Conservation (phyloP, 2,329 filamentous ascomycete genomes). For the Diplodia scrobiculata region DNA sequence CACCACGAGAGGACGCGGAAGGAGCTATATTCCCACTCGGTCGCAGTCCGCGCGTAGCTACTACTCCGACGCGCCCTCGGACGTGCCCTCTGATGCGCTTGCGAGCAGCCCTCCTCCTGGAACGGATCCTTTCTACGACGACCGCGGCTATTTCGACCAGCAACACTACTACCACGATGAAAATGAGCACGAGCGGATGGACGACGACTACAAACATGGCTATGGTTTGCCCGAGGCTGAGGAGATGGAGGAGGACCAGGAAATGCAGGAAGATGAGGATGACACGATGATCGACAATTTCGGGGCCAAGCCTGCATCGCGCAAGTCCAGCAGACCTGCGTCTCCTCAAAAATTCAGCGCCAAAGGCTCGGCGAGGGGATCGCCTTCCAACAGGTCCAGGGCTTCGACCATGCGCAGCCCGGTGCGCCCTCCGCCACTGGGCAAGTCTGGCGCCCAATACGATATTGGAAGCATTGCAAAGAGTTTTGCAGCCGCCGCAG, state of each 20-base stretch:
- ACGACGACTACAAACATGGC: conserved; percentile 22
- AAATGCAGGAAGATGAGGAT: conserved; percentile 41
- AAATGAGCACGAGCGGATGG: conserved; percentile 38
- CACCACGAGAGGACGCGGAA: conserved; percentile 15
- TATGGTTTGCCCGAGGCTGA: background rate
- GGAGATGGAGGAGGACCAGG: conserved; percentile 36
- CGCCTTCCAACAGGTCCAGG: conserved; percentile 32
- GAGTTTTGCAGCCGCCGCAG: conserved; percentile 38
- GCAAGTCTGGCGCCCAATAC: conserved; percentile 53
- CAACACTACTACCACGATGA: conserved; percentile 37
- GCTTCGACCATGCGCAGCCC: conserved; percentile 35
- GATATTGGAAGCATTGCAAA: conserved; percentile 72
- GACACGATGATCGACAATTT: conserved; percentile 40
- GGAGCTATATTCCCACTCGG: conserved; percentile 26
- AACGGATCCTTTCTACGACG: conserved; percentile 30
- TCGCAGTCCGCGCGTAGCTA: conserved; percentile 29
- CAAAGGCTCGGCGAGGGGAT: conserved; percentile 37
- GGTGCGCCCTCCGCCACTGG: conserved; percentile 23
- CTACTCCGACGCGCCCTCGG: conserved; percentile 29
- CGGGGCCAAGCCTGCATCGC: conserved; percentile 15
- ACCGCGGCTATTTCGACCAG: conserved; percentile 30
- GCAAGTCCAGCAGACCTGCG: conserved; percentile 23
- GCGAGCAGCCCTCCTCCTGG: conserved; percentile 42
- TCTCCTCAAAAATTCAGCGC: conserved; percentile 45
- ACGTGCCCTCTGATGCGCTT: conserved; percentile 18